Percentiles rank a stretch among this genome's conserved stretches.
Conservation (phyloP, 805 yeast species). For the Candida manassasensis region DNA sequence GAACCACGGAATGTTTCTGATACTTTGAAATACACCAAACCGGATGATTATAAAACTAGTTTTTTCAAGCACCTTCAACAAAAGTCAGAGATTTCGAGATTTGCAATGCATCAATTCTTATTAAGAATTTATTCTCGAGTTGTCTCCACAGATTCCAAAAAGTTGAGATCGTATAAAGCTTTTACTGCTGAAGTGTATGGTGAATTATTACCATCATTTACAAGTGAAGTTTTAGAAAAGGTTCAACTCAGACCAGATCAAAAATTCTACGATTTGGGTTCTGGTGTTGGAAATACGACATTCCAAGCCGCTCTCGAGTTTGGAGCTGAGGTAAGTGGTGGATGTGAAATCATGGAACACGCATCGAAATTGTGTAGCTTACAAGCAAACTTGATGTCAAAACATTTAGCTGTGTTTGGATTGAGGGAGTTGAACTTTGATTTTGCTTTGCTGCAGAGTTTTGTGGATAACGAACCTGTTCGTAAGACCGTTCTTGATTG, state of each 20-base stretch:
- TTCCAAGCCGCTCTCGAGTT: constrained; percentile 84
- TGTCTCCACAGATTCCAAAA: constrained; percentile 68
- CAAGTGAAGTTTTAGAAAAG: constrained; percentile 56
- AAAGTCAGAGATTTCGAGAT: constrained; percentile 25
- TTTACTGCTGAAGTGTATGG: constrained; percentile 91
- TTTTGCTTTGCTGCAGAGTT: constrained; percentile 64
- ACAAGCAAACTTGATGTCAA: constrained; percentile 56
- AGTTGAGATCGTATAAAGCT: constrained; percentile 69
- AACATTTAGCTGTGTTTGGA: constrained; percentile 61
- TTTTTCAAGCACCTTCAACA: constrained; percentile 19
- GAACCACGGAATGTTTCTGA: constrained; percentile 8
- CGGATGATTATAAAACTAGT: constrained; percentile 15
- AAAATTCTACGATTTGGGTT: constrained; percentile 82
- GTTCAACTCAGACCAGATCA: constrained; percentile 51
- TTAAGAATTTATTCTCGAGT: constrained; percentile 71
- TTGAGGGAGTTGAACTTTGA: constrained; percentile 51
- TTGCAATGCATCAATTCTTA: constrained; percentile 60
- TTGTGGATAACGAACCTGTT: constrained; percentile 61
- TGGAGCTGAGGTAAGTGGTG: constrained; percentile 73
- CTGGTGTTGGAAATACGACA: constrained; percentile 92
- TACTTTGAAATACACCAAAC: constrained; percentile 11
- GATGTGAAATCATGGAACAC: constrained; percentile 84
- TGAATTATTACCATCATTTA: constrained; percentile 75
- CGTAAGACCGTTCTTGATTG: constrained; percentile 50
- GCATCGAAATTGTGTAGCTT: constrained; percentile 64